Evolutionary conservation across 2,329 filamentous ascomycete genomes (phyloP), one percentile per base, ranked within the genome.

Genomic region (Immersiporthe knoxdaviesiana): DNA sequence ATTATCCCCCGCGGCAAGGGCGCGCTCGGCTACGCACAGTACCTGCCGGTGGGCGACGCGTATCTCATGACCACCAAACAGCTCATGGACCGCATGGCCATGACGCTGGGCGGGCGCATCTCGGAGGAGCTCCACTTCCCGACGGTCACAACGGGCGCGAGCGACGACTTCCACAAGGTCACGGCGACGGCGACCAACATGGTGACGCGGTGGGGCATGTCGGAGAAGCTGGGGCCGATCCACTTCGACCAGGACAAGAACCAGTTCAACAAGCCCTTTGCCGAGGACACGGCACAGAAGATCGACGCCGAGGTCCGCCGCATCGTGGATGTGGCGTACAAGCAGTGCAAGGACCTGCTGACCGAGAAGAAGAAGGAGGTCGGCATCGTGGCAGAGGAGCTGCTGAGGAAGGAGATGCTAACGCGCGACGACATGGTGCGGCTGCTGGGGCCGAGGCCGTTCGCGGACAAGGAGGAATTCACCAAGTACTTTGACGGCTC

Each of bases 141-240:
- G 44, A 97, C 94, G 0, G 96, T 99, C 27, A 99, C 96, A 1
- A 96, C 92, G 61, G 96, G 96, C 68, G 96, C 95, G 27, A 94
- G 91, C 66, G 96, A 98, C 79, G 96, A 99, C 79, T 99, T 99
- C 87, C 95, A 96, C 82, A 99, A 99, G 83, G 96, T 98, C 54
- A 97, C 96, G 2, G 88, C 90, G 68, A 95, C 97, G 92, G 97
- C 96, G 3, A 97, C 92, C 24, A 91, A 92, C 72, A 99, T 99
- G 96, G 96, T 99, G 39, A 99, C 95, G n/a, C 93, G 97, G 79
- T 99, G 94, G 91, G 96, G 96, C 74, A 99, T 99, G 96, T 97
- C 92, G 54, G 88, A 92, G 74, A 97, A 97, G 83, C 91, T 99
- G 61, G 95, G 95, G 39, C 94, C 94, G 73, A 86, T 99, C 72